Evolutionary conservation across 2,329 filamentous ascomycete species (phyloP), one percentile per base, ranked within the genome.

Genomic region (Coniella vitis): DNA sequence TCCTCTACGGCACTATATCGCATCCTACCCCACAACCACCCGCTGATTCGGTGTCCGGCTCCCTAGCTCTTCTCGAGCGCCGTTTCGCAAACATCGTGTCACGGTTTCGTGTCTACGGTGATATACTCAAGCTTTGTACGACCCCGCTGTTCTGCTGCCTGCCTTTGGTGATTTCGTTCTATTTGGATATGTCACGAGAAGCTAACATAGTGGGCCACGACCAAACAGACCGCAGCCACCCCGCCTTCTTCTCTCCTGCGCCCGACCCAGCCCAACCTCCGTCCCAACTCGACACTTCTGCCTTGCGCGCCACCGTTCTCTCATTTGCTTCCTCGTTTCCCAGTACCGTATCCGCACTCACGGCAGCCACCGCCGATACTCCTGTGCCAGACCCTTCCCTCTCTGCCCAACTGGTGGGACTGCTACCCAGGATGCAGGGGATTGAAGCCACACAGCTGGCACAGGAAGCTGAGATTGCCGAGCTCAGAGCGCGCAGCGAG

Each of bases 401-500:
- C 34, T 78, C 74, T 57, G 73, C 79, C 4, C 69, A 70, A 32
- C 69, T 89, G 5, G 74, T 81, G 3, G 68, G 73, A 2, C 67
- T 86, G 40, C 64, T 73, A 34, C 80, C 82, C 8, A 74, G 81
- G 39, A 83, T 89, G 68, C 76, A 75, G 55, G 76, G 74, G 17
- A 66, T 81, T 16, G 76, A 80, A 54, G 72, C 74, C 0, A 75
- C 75, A 4, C 85, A 89, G 59, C 63, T 75, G 17, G 73, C 77
- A 14, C 84, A 88, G 64, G 72, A 65, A 35, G 71, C 73, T 41
- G 79, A 84, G 63, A 77, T 87, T 54, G 77, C 76, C 19, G 78
- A 78, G 62, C 73, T 86, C 61, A 75, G 80, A 62, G 75, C 68
- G 54, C 75, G 74, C 55, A 90, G 77, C 67, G 86, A 81, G 64